These are phyloP conservation scores for Cornus florida DNA, from an alignment of 148 eudicot species.

Conservation along the genomic window DNA sequence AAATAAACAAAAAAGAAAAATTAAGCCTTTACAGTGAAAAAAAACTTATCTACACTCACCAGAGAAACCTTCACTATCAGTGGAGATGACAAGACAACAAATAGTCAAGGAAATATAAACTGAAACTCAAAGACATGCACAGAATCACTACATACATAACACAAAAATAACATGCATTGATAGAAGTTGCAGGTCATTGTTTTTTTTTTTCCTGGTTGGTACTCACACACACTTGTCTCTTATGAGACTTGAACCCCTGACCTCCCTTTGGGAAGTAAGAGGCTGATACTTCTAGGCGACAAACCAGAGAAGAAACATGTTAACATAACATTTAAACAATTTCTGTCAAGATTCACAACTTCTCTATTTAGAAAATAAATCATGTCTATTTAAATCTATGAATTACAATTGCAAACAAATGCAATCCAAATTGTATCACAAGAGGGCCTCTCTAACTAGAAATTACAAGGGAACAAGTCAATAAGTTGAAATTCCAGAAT, in stretches of 20 bases:
- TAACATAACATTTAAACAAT: not conserved
- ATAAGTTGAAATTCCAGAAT: too few species aligned
- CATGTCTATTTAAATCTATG: not conserved
- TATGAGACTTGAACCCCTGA: too few species aligned
- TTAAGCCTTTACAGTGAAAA: not conserved
- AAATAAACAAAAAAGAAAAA: not conserved
- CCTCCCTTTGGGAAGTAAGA: too few species aligned
- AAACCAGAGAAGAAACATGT: not conserved
- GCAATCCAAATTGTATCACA: not conserved
- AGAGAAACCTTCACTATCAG: slow-evolving; percentile 15
- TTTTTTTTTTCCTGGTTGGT: too few species aligned
- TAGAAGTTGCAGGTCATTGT: not conserved
- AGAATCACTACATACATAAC: not conserved
- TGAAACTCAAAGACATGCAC: not conserved
- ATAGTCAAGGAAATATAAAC: slow-evolving; percentile 41
- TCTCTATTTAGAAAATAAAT: not conserved
- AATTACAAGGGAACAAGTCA: too few species aligned
- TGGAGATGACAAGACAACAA: slow-evolving; percentile 16
- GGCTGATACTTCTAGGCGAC: not conserved
- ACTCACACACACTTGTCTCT: too few species aligned
- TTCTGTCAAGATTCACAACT: not conserved
- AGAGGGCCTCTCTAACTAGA: not conserved
- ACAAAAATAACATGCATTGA: not conserved
- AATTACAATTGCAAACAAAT: not conserved
- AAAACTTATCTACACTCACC: slow-evolving; percentile 26